Percentiles rank a stretch among this genome's conserved stretches.
Evolutionary conservation across 225 moss, liverwort and hornwort species (phyloP).

Genomic region (Polytrichum formosum): DNA sequence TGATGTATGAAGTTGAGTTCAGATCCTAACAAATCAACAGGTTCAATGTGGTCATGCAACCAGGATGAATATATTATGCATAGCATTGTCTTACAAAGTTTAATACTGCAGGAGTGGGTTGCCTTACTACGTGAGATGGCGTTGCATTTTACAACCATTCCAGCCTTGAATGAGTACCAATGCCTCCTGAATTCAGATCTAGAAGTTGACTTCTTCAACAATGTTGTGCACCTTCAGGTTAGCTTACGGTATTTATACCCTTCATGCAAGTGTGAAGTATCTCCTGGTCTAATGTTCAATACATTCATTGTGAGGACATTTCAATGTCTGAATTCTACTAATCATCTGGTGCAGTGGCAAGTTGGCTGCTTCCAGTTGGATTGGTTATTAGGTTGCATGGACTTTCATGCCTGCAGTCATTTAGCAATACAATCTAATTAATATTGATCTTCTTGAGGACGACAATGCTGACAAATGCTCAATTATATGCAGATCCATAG

Average conservation of each 20-base stretch:
- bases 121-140: constrained; percentile 88
- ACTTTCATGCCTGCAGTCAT: neutral
- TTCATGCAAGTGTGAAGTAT: too few relatives aligned
- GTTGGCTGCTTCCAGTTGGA: too few relatives aligned
- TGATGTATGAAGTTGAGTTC: neutral
- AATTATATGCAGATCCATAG: constrained; percentile 59
- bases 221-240: constrained; percentile 92
- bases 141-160: constrained; percentile 35
- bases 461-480: too few relatives aligned
- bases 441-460: neutral
- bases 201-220: constrained; percentile 91
- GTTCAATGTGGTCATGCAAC: neutral
- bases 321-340: too few relatives aligned
- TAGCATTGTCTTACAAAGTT: neutral
- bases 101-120: constrained; percentile 73
- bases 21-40: neutral
- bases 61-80: too few relatives aligned
- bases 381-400: too few relatives aligned
- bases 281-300: too few relatives aligned
- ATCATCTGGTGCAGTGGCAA: too few relatives aligned
- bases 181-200: constrained; percentile 67
- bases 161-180: constrained; percentile 69
- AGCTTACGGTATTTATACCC: neutral
- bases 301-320: too few relatives aligned
- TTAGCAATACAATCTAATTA: neutral